Percentiles rank a stretch among this genome's conserved stretches.
These are phyloP conservation scores for Triticum urartu DNA, from an alignment of 176 grass and related monocot genomes.

Conservation along the genomic window DNA sequence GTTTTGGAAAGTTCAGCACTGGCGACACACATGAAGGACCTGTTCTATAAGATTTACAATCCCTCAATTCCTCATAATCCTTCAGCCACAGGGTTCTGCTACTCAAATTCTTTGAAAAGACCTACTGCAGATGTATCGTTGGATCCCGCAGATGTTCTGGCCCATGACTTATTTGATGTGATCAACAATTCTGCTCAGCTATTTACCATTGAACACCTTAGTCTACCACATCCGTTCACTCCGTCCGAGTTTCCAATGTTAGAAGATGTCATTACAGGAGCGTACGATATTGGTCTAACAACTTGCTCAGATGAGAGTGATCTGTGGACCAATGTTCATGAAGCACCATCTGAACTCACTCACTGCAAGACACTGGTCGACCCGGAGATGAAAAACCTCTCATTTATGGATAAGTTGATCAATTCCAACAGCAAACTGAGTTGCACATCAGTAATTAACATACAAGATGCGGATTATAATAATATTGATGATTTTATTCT, in stretches of 20 bases:
- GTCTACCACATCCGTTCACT: conserved; percentile 27
- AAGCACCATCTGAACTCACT: conserved; percentile 11
- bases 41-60: conserved; percentile 47
- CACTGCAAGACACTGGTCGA: conserved; percentile 23
- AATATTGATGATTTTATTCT: conserved; percentile 17
- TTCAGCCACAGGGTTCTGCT: conserved; percentile 31
- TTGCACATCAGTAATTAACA: not conserved
- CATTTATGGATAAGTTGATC: not conserved
- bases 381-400: not conserved
- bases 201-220: conserved; percentile 26
- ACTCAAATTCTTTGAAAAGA: conserved; percentile 29
- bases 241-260: conserved; percentile 16
- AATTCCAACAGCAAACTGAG: conserved; percentile 15
- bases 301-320: not conserved
- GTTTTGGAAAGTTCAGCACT: conserved; percentile 49
- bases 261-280: conserved; percentile 32
- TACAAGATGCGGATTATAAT: conserved; percentile 10
- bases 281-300: conserved; percentile 16
- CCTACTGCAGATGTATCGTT: not conserved
- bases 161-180: conserved; percentile 30
- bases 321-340: conserved; percentile 20
- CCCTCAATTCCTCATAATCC: conserved; percentile 13
- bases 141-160: conserved; percentile 11
- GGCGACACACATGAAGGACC: conserved; percentile 56
- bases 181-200: conserved; percentile 33